Evolutionary conservation across 208 protist species (phyloP).

Genomic region (Crithidia expoeki): DNA sequence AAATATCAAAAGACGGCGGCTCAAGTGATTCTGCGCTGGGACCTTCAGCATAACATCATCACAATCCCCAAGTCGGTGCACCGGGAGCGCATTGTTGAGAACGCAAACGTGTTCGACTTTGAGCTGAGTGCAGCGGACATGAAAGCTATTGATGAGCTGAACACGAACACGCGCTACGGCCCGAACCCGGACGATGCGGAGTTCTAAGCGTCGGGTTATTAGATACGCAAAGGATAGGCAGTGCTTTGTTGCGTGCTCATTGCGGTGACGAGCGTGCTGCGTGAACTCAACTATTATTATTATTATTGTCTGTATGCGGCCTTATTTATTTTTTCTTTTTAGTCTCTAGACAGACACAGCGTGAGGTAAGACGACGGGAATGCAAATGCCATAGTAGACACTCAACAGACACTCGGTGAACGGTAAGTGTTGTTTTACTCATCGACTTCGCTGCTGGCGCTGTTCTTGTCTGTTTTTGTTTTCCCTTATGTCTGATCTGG

Average conservation of each 20-base stretch:
- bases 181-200: conserved; percentile 45
- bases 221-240: neutral
- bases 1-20: conserved; percentile 47
- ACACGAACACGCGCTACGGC: conserved; percentile 48
- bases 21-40: conserved; percentile 78
- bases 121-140: conserved; percentile 31
- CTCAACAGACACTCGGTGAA: too few relatives aligned
- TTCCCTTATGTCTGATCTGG: too few relatives aligned
- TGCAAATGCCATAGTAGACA: too few relatives aligned
- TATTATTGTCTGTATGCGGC: neutral
- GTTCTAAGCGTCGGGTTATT: conserved; percentile 26
- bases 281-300: neutral
- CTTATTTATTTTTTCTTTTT: conserved; percentile 2
- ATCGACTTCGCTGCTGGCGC: too few relatives aligned
- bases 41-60: conserved; percentile 58
- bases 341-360: neutral
- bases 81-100: conserved; percentile 79
- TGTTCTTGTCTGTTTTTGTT: too few relatives aligned
- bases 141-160: conserved; percentile 35
- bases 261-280: too few relatives aligned
- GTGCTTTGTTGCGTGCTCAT: neutral
- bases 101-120: conserved; percentile 75
- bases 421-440: neutral
- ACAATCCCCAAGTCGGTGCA: conserved; percentile 91
- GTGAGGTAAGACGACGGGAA: too few relatives aligned